phyloP scores from a whole-genome alignment of 805 yeast species.

The Starmerella scarabaei region DNA sequence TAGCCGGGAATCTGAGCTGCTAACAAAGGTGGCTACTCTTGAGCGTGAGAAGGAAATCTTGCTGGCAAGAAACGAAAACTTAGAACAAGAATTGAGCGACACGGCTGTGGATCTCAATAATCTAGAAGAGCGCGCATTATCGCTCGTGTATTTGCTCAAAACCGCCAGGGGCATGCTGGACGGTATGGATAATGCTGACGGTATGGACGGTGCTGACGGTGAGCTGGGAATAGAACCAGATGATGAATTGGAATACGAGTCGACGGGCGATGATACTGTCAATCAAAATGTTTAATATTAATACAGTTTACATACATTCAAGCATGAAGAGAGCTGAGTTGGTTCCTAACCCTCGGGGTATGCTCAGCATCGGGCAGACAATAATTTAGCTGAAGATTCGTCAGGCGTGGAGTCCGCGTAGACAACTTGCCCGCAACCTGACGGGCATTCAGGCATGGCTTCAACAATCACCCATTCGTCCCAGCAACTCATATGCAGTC shows the following conservation, averaged over 20 bases:
- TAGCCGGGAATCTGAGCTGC: conserved; percentile 14
- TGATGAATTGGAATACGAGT: too few relatives aligned
- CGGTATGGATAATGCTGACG: conserved; percentile 1
- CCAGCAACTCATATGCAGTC: conserved; percentile 72
- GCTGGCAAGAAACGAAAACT: conserved; percentile 13
- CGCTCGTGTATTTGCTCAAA: conserved; percentile 15
- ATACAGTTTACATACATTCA: too few relatives aligned
- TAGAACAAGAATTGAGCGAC: conserved; percentile 5
- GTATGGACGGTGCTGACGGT: background rate
- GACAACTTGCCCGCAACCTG: conserved; percentile 59
- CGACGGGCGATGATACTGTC: too few relatives aligned
- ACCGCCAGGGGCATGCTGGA: conserved; percentile 11
- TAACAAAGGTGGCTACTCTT: conserved; percentile 4
- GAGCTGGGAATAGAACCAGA: too few relatives aligned
- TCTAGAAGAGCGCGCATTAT: conserved; percentile 15
- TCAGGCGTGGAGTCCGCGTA: too few relatives aligned
- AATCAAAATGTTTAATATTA: too few relatives aligned
- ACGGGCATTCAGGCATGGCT: conserved; percentile 59
- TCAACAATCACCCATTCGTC: conserved; percentile 48
- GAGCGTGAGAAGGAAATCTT: conserved; percentile 10
- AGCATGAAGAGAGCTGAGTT: too few relatives aligned
- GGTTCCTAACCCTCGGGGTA: too few relatives aligned
- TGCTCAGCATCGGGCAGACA: too few relatives aligned
- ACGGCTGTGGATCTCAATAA: conserved; percentile 6
- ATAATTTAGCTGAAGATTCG: too few relatives aligned